Percentiles rank a stretch among this genome's conserved stretches.
phyloP scores from a whole-genome alignment of 345 rosid genomes.

The Boechera stricta region DNA sequence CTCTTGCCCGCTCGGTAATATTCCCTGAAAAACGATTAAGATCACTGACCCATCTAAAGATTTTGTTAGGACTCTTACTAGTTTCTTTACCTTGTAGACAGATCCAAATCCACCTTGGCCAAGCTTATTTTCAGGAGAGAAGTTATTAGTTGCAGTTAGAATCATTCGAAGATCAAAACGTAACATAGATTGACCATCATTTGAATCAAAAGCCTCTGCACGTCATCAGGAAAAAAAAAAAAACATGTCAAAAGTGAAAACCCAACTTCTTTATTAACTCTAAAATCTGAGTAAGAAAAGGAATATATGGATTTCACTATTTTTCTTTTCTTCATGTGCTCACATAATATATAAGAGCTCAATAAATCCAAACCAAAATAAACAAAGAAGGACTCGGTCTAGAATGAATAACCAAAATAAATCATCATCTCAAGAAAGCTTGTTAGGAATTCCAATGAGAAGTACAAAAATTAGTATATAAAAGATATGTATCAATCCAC shows the following conservation, averaged over 20 bases:
- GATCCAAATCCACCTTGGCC: conserved; percentile 50
- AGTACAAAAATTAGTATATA: neutral
- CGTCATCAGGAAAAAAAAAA: neutral
- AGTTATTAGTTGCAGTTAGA: neutral
- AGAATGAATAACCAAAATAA: too few relatives aligned
- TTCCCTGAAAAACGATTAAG: conserved; percentile 44
- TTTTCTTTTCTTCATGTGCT: neutral
- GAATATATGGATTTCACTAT: neutral
- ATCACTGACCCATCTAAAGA: neutral
- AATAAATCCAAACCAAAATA: neutral
- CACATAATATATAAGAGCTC: neutral
- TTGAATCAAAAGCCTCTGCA: neutral
- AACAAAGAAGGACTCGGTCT: too few relatives aligned
- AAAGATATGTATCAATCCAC: neutral
- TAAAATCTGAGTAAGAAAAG: neutral
- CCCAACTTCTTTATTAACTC: neutral
- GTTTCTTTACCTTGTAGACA: conserved; percentile 45
- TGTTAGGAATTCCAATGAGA: too few relatives aligned
- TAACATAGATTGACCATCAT: conserved; percentile 5
- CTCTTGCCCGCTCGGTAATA: conserved; percentile 42
- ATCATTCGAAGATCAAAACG: conserved; percentile 15
- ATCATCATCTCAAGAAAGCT: too few relatives aligned
- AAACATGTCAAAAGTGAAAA: neutral
- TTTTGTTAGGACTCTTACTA: neutral
- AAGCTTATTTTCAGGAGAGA: conserved; percentile 34